Conservation (phyloP, 345 rosid species). For the Syzygium aqueum region DNA sequence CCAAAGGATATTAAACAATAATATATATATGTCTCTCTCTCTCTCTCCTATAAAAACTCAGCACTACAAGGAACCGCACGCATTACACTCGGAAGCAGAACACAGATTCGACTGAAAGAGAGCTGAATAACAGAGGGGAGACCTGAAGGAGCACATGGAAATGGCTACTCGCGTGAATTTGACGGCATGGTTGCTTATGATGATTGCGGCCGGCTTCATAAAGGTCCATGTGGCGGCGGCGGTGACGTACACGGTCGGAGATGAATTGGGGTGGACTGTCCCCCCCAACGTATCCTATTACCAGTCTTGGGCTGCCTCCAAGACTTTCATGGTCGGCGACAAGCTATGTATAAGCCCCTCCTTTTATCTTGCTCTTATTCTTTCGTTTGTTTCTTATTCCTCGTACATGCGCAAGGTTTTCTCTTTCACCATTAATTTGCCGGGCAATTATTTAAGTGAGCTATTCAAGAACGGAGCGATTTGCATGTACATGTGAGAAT, state of each 20-base stretch:
- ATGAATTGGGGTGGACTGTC: constrained; percentile 6
- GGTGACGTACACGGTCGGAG: constrained; percentile 3
- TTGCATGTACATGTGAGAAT: background rate
- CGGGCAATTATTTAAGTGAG: background rate
- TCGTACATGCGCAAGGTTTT: background rate
- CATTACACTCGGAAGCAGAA: background rate
- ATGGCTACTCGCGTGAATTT: background rate
- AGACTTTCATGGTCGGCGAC: constrained; percentile 2
- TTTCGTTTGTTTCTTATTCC: background rate
- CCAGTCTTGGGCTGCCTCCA: constrained; percentile 2
- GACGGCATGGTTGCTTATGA: background rate
- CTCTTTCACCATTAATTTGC: background rate
- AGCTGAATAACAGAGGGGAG: background rate
- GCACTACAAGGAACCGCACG: background rate
- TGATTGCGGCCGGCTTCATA: background rate
- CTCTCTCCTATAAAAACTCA: background rate
- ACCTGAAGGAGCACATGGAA: background rate
- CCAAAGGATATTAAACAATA: background rate
- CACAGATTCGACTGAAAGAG: background rate
- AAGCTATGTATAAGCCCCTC: background rate
- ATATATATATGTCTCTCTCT: background rate
- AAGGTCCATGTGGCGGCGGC: background rate
- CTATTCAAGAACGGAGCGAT: background rate
- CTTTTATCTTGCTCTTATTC: background rate
- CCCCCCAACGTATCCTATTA: constrained; percentile 4